Evolutionary conservation across 2,329 filamentous ascomycete species (phyloP), one percentile per base, ranked within the genome.

Genomic region (Ilyonectria destructans): DNA sequence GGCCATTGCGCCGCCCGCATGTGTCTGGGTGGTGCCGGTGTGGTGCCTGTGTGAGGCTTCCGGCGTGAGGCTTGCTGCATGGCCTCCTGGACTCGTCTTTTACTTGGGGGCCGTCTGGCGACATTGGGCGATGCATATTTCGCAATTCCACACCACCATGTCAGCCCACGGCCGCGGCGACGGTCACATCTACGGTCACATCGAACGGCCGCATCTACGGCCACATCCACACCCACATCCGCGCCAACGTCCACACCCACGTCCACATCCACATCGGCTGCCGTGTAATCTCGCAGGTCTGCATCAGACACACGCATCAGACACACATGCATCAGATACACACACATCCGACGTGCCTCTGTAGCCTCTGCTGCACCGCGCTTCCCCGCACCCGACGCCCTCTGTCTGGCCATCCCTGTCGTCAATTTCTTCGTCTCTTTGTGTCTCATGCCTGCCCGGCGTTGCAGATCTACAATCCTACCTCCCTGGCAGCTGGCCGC

Each of bases 271-370:
- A 65, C 65, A 58, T 61, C 65, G 64, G 65, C 57, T 75, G 67
- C 65, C 66, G 68, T 76, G 72, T 68, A 72, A 75, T 75, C 68
- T 72, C 68, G 72, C 66, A 65, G 71, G 54, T 67, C 58, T 69
- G 71, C 63, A 72, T 62, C 59, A 65, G 63, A 71, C 62, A 67
- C 58, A 58, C 40, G 23, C 51, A 48, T 62, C 56, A 49, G 58
- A 65, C 59, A 64, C 65, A 67, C 58, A 58, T 35, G 26, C 59
- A 55, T 60, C 57, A 48, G 56, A 64, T 56, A 61, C 65, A 31
- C 12, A 15, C 46, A 15, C 37, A 40, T 17, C 17, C 37, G 13
- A 15, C 35, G 13, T 13, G 13, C 35, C 13, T 37, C 35, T 37
- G 40, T 26, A 52, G 26, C n/a, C 48, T 33, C 63, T 40, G 61